A percentile compares a stretch with the other conserved stretches of the same genome.
Conservation (phyloP, 2,329 filamentous ascomycete species). For the Scopulariopsis brevicaulis region DNA sequence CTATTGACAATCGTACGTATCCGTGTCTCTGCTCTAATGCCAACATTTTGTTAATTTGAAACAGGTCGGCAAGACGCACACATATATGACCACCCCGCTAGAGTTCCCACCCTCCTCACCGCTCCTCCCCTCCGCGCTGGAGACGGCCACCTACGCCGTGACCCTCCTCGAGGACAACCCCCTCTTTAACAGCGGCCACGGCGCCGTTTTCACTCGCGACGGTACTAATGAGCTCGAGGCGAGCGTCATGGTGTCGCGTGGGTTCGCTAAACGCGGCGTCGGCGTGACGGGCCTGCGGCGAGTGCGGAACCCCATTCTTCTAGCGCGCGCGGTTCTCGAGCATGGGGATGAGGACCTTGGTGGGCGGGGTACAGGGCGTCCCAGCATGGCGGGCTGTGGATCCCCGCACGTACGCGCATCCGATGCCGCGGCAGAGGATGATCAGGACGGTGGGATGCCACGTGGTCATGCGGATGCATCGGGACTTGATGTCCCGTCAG, state of each 20-base stretch:
- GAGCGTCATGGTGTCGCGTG: slow-evolving; percentile 71
- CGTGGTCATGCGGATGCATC: slow-evolving; percentile 8
- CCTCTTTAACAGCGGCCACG: slow-evolving; percentile 75
- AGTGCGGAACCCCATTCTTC: slow-evolving; percentile 69
- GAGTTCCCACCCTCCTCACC: slow-evolving; percentile 3
- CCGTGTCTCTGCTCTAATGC: neutral
- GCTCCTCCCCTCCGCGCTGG: slow-evolving; percentile 47
- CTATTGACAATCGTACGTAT: slow-evolving; percentile 46
- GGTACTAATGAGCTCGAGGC: slow-evolving; percentile 81
- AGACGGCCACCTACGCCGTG: slow-evolving; percentile 66
- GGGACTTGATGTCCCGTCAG: slow-evolving; percentile 35
- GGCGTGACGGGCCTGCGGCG: slow-evolving; percentile 62
- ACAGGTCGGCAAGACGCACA: slow-evolving; percentile 31
- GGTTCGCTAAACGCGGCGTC: slow-evolving; percentile 63
- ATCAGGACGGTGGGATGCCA: slow-evolving; percentile 1
- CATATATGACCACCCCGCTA: slow-evolving; percentile 30
- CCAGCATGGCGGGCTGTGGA: neutral
- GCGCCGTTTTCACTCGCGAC: slow-evolving; percentile 76
- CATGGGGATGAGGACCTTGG: slow-evolving; percentile 51
- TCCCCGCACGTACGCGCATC: no score
- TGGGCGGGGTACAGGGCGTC: slow-evolving; percentile 16
- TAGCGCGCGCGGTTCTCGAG: slow-evolving; percentile 62
- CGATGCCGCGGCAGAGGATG: no score
- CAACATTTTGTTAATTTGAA: neutral
- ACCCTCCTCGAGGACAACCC: slow-evolving; percentile 65